Conservation (phyloP, 129 eudicot species). For the Tagetes patula region DNA sequence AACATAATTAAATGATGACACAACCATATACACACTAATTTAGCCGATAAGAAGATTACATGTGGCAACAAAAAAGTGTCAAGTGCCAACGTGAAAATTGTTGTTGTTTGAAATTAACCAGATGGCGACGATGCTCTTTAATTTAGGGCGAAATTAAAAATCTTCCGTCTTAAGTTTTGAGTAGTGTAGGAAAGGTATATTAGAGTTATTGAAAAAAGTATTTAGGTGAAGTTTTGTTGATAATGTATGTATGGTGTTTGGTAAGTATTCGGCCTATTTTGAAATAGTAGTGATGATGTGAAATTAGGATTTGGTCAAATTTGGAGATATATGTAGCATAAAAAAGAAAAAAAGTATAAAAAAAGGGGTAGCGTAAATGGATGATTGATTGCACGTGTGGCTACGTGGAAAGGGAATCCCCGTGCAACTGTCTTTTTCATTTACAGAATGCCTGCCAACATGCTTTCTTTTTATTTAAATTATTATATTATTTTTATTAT, state of each 20-base stretch:
- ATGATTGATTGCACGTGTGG: conserved; percentile 50
- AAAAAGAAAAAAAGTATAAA: not conserved
- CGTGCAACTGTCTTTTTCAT: conserved; percentile 46
- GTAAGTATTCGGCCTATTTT: not conserved
- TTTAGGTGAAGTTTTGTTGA: too few relatives aligned
- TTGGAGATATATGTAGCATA: conserved; percentile 27
- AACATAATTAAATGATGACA: too few relatives aligned
- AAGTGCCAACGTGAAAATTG: too few relatives aligned
- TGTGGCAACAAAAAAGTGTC: not conserved
- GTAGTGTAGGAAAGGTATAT: too few relatives aligned
- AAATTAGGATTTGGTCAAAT: conserved; percentile 33
- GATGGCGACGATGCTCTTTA: too few relatives aligned
- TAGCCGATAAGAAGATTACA: not conserved
- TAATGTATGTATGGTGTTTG: too few relatives aligned
- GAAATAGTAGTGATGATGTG: conserved; percentile 20
- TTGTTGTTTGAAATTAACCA: too few relatives aligned
- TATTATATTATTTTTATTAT: conserved; percentile 1
- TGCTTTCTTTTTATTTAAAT: conserved; percentile 17
- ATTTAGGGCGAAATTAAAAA: too few relatives aligned
- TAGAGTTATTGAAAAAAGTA: too few relatives aligned
- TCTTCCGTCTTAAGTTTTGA: too few relatives aligned
- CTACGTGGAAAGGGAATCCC: conserved; percentile 45
- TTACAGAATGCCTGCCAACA: conserved; percentile 32
- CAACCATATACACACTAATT: too few relatives aligned
- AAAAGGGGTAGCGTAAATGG: conserved; percentile 32